Percentiles rank a stretch among this genome's conserved stretches.
Conservation (phyloP, 306 rosid genomes). For the Begonia masoniana region DNA sequence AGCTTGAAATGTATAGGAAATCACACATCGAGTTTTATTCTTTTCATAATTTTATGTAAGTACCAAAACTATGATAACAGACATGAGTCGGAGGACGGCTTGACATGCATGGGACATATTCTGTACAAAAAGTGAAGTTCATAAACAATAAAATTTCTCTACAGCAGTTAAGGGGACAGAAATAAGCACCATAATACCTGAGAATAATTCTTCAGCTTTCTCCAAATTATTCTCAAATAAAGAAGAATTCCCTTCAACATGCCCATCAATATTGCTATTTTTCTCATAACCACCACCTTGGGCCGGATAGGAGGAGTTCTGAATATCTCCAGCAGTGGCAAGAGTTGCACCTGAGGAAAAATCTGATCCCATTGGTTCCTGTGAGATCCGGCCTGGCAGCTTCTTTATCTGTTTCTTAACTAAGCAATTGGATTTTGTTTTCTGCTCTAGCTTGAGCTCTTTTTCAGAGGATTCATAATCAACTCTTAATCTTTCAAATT, state of each 20-base stretch:
- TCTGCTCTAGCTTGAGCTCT: slow-evolving; percentile 65
- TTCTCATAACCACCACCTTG: slow-evolving; percentile 51
- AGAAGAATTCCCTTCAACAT: slow-evolving; percentile 50
- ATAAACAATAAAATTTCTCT: neutral
- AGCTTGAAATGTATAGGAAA: too few species aligned
- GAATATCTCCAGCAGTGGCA: slow-evolving; percentile 57
- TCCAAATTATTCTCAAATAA: slow-evolving; percentile 59
- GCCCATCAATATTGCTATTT: slow-evolving; percentile 54
- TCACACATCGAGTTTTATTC: too few species aligned
- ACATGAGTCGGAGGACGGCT: too few species aligned
- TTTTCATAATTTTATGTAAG: too few species aligned
- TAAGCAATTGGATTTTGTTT: slow-evolving; percentile 42
- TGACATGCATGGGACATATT: too few species aligned
- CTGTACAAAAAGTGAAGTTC: neutral
- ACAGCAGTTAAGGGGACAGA: neutral
- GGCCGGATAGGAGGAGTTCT: slow-evolving; percentile 34
- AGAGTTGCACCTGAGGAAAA: slow-evolving; percentile 89
- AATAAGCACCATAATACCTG: slow-evolving; percentile 32
- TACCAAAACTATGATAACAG: too few species aligned
- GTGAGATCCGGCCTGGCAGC: slow-evolving; percentile 46
- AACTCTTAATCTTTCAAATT: slow-evolving; percentile 66
- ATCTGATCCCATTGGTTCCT: slow-evolving; percentile 89
- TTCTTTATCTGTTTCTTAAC: slow-evolving; percentile 60
- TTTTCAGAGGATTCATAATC: slow-evolving; percentile 43
- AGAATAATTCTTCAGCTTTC: slow-evolving; percentile 54